Base-by-base conservation (phyloP, 768 basidiomycete species). In the Mycena alexandri region DNA sequence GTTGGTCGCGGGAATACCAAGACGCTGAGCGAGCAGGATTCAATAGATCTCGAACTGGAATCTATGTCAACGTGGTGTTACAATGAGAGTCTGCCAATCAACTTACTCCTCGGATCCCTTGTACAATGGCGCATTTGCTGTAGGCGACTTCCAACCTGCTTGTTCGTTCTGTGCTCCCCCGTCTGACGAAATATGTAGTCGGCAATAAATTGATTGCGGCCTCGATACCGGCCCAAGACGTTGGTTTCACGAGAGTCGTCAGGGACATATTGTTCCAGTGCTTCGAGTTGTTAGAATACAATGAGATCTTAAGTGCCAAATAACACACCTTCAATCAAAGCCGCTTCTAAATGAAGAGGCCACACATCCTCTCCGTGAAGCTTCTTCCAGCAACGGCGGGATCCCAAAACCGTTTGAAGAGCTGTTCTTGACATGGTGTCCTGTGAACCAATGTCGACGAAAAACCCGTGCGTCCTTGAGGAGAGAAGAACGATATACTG, bases 101-200 rank as follows among this genome's bases (percentile, higher is more conserved):
- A 84, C 90, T 78, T 75, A 93, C 92, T 80, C 76, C 86, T 81
- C 75, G 89, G 89, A 46, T 90, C 91, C 54, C 89, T 87, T 69
- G 87, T 85, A 1, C 90, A 90, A 75, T 93, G 91, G 69, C 91
- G 82, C 55, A 93, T 84, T 72, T 93, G 92, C 75, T 93, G 92
- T 38, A 93, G 81, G 59, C 92, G 90, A 73, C 90, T 91, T 59
- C 92, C 91, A 48, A 93, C 91, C 77, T 93, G 92, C 76, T 93
- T 93, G 25, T 91, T 86, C 11, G 90, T 89, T 66, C 92, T 84
- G 63, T 84, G 82, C 75, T 89, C 88, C 33, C 92, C 90, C 0
- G 92, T 93, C 69, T 83, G 85, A 38, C 82, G 80, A 74, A 82
- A 87, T 75, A 93, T 93, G 78, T 90, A 89, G 68, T 93, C 90